Evolutionary conservation across 2,329 filamentous ascomycete genomes (phyloP).

Genomic region (Penicillium expansum): DNA sequence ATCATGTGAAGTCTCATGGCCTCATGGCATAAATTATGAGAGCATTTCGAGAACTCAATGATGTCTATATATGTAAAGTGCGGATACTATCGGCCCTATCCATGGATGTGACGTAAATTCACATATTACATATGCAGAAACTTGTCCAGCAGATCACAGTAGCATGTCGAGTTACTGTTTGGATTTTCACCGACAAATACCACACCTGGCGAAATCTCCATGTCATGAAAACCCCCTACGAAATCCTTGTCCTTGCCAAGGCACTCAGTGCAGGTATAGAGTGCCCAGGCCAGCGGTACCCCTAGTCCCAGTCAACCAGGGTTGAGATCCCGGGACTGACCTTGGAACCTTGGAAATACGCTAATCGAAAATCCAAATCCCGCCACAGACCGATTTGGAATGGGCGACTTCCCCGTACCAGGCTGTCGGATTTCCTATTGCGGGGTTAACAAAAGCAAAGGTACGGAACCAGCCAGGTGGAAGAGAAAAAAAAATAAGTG

Average conservation of each 20-base stretch:
- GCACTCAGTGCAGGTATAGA: background rate
- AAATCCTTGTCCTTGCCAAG: background rate
- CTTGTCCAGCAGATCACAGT: too few species aligned
- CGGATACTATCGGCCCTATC: too few species aligned
- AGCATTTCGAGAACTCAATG: background rate
- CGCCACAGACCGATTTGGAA: constrained; percentile 2
- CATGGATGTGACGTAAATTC: too few species aligned
- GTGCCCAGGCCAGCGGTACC: background rate
- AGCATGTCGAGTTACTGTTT: too few species aligned
- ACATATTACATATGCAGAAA: too few species aligned
- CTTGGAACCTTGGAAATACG: background rate
- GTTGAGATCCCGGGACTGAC: background rate
- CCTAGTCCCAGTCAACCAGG: background rate
- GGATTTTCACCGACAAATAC: too few species aligned
- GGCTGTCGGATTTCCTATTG: constrained; percentile 3
- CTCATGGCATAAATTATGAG: background rate
- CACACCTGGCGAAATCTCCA: too few species aligned
- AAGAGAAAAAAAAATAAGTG: background rate
- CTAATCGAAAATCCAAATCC: background rate
- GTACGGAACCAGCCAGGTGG: constrained; percentile 1
- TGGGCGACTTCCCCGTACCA: background rate
- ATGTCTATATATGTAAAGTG: background rate
- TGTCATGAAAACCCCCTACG: too few species aligned
- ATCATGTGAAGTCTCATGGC: background rate
- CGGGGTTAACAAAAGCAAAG: background rate